phyloP scores from a whole-genome alignment of 2,329 filamentous ascomycete genomes.

The Tolypocladium paradoxum region DNA sequence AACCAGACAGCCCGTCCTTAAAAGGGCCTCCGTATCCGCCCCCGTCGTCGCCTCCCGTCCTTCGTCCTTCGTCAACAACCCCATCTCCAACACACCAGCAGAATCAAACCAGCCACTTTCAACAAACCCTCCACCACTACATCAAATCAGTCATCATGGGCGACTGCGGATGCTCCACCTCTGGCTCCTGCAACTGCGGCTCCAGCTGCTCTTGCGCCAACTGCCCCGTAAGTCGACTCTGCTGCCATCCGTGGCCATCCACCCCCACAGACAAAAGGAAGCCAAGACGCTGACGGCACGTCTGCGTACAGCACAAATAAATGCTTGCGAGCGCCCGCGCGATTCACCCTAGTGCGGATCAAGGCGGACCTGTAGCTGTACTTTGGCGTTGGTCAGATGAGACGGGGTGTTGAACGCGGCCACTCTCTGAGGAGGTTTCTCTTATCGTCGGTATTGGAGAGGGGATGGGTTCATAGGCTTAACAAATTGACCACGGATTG shows the following conservation, averaged over 20 bases:
- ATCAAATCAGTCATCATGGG: conserved; percentile 23
- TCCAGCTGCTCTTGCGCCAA: conserved; percentile 28
- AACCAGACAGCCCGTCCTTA: not conserved
- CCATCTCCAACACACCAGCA: not conserved
- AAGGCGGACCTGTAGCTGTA: not conserved
- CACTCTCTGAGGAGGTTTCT: not conserved
- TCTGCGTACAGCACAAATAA: conserved; percentile 2
- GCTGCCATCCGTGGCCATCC: not conserved
- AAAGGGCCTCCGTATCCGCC: not conserved
- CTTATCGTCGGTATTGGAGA: not conserved
- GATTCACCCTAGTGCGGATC: not conserved
- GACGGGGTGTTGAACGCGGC: not conserved
- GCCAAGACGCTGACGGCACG: not conserved
- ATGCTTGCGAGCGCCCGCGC: not conserved
- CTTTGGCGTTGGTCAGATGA: not conserved
- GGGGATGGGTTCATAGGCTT: not conserved
- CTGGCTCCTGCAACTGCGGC: conserved; percentile 31
- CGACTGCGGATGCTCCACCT: conserved; percentile 30
- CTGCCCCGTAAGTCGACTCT: conserved; percentile 28
- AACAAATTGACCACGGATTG: not conserved
- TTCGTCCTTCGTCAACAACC: not conserved
- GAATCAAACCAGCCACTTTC: not conserved
- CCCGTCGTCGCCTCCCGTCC: not conserved
- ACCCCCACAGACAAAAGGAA: too few species aligned
- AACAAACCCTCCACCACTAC: not conserved